A percentile compares a stretch with the other conserved stretches of the same genome.
Evolutionary conservation across 257 asterid species (phyloP).

Genomic region (Penstemon barbatus): DNA sequence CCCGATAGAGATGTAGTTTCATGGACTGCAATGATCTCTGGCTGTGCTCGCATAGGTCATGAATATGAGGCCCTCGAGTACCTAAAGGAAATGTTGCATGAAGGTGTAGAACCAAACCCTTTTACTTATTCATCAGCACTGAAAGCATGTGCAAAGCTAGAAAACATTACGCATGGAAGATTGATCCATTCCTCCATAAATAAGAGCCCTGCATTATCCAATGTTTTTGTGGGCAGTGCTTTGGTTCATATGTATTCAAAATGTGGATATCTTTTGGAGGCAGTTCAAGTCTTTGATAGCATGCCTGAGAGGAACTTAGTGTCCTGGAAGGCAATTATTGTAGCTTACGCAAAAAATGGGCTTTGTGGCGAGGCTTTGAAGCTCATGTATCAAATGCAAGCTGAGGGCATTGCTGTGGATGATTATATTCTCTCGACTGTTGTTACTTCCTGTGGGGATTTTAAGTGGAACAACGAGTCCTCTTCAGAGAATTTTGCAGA

Average conservation of each 20-base stretch:
- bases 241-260: constrained; percentile 83
- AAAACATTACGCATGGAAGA: constrained; percentile 60
- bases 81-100: constrained; percentile 77
- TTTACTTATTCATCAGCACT: constrained; percentile 86
- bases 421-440: constrained; percentile 65
- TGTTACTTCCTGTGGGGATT: constrained; percentile 69
- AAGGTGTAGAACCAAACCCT: constrained; percentile 80
- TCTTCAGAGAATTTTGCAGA: constrained; percentile 38
- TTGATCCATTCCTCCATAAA: constrained; percentile 71
- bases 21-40: constrained; percentile 93
- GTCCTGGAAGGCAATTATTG: constrained; percentile 77
- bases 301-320: constrained; percentile 79
- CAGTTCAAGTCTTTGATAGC: constrained; percentile 67
- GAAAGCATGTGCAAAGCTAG: constrained; percentile 83
- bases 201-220: constrained; percentile 58
- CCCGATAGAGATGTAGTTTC: constrained; percentile 85
- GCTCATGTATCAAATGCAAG: constrained; percentile 74
- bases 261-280: constrained; percentile 81
- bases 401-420: constrained; percentile 72
- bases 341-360: constrained; percentile 78
- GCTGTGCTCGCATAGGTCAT: constrained; percentile 72
- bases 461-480: constrained; percentile 42
- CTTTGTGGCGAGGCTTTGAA: constrained; percentile 74
- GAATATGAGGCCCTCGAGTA: constrained; percentile 82
- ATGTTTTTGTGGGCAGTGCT: constrained; percentile 90